Conservation (phyloP, 2,329 filamentous ascomycete genomes). For the Colletotrichum tropicicola region DNA sequence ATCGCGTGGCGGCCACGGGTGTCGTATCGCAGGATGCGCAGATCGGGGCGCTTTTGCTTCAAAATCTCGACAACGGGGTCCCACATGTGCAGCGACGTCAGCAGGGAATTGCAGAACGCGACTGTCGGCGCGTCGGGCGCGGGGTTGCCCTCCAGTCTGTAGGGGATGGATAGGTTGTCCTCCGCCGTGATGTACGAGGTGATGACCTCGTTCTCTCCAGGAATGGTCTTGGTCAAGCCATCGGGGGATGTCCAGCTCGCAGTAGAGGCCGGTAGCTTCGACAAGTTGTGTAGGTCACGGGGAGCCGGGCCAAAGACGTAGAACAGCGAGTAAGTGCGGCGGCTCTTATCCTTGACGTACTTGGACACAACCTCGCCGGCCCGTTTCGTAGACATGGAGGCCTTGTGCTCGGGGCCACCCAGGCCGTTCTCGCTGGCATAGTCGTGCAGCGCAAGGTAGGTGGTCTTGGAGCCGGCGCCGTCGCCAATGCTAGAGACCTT, state of each 20-base stretch:
- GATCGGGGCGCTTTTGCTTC: conserved; percentile 65
- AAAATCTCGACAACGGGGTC: conserved; percentile 75
- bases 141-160: conserved; percentile 77
- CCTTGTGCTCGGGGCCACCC: conserved; percentile 69
- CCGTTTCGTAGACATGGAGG: conserved; percentile 71
- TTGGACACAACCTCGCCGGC: conserved; percentile 65
- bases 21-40: conserved; percentile 81
- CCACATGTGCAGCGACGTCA: conserved; percentile 85
- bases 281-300: conserved; percentile 70
- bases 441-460: conserved; percentile 76
- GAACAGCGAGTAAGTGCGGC: conserved; percentile 75
- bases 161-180: conserved; percentile 76
- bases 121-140: conserved; percentile 75
- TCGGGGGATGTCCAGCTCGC: conserved; percentile 65
- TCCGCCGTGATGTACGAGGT: conserved; percentile 73
- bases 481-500: conserved; percentile 71
- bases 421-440: conserved; percentile 74
- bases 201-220: conserved; percentile 62
- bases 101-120: conserved; percentile 81
- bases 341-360: conserved; percentile 63
- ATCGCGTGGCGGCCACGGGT: conserved; percentile 72
- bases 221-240: conserved; percentile 60
- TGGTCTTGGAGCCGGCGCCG: conserved; percentile 50
- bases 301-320: conserved; percentile 83
- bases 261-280: conserved; percentile 52